Conservation (phyloP, 352 stramenopile genomes). For the Globisporangium parvum region DNA sequence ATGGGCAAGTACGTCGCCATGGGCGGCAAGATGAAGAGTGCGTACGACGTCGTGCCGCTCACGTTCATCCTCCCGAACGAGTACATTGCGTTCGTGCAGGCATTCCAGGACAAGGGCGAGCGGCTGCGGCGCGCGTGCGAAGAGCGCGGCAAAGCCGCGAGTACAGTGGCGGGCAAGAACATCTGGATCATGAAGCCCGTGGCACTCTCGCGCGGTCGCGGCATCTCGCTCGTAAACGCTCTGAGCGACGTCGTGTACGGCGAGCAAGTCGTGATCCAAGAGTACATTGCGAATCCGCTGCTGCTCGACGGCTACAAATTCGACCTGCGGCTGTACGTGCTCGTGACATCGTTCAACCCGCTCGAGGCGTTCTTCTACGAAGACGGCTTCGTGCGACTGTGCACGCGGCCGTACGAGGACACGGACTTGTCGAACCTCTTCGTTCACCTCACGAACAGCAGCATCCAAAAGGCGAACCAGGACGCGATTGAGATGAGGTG, state of each 20-base stretch:
- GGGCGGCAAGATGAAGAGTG: slow-evolving; percentile 42
- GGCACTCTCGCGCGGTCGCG: slow-evolving; percentile 85
- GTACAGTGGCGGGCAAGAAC: slow-evolving; percentile 36
- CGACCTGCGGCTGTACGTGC: slow-evolving; percentile 91
- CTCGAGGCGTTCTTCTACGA: slow-evolving; percentile 93
- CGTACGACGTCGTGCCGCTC: slow-evolving; percentile 87
- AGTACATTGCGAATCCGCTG: slow-evolving; percentile 87
- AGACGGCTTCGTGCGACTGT: slow-evolving; percentile 90
- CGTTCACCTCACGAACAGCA: slow-evolving; percentile 94
- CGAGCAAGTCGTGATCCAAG: slow-evolving; percentile 84
- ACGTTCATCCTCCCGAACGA: slow-evolving; percentile 93
- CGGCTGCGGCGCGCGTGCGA: slow-evolving; percentile 7
- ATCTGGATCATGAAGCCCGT: slow-evolving; percentile 95
- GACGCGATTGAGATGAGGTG: slow-evolving; percentile 33
- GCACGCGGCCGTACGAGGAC: slow-evolving; percentile 77
- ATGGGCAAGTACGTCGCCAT: slow-evolving; percentile 56
- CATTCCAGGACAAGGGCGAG: slow-evolving; percentile 58
- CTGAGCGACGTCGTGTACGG: slow-evolving; percentile 86
- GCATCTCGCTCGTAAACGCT: slow-evolving; percentile 90
- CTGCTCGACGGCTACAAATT: slow-evolving; percentile 90
- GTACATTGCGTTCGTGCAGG: slow-evolving; percentile 86
- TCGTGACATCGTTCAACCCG: slow-evolving; percentile 91
- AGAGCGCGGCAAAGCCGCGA: background rate
- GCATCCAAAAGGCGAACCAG: slow-evolving; percentile 87
- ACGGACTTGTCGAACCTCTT: slow-evolving; percentile 76